Evolutionary conservation across 176 grass and related monocot genomes (phyloP).

Genomic region (Dactylis glomerata): DNA sequence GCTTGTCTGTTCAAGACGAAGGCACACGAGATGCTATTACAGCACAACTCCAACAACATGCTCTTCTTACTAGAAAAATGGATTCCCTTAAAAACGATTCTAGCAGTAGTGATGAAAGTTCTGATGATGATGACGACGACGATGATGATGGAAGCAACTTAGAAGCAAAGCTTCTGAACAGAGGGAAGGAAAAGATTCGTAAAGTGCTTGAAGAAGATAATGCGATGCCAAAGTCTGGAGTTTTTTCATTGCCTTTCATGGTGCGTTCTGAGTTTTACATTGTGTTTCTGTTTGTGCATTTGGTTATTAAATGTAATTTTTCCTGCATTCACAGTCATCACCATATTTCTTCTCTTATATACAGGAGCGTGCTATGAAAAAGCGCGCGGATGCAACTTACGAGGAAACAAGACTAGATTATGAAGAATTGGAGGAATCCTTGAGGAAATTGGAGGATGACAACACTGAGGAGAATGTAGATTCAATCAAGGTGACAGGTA

Average conservation of each 20-base stretch:
- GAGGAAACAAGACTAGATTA: slow-evolving; percentile 67
- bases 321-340: neutral
- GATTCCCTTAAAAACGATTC: slow-evolving; percentile 68
- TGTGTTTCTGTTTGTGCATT: neutral
- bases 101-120: slow-evolving; percentile 73
- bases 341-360: slow-evolving; percentile 26
- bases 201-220: slow-evolving; percentile 60
- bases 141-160: slow-evolving; percentile 31
- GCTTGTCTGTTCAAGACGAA: slow-evolving; percentile 82
- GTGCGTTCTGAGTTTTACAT: slow-evolving; percentile 36
- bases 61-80: slow-evolving; percentile 89
- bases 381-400: slow-evolving; percentile 61
- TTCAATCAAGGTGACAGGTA: slow-evolving; percentile 53
- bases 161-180: slow-evolving; percentile 57
- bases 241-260: slow-evolving; percentile 96
- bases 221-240: slow-evolving; percentile 58
- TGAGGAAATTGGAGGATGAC: slow-evolving; percentile 66
- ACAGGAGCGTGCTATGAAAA: slow-evolving; percentile 87
- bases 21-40: slow-evolving; percentile 77
- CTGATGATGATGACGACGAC: slow-evolving; percentile 55
- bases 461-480: slow-evolving; percentile 49
- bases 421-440: slow-evolving; percentile 79
- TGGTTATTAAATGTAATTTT: slow-evolving; percentile 15
- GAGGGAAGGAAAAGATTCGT: slow-evolving; percentile 71
- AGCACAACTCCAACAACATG: slow-evolving; percentile 73